These are phyloP conservation scores for Lentinula raphanica DNA, from an alignment of 768 basidiomycete genomes.

Conservation along the genomic window DNA sequence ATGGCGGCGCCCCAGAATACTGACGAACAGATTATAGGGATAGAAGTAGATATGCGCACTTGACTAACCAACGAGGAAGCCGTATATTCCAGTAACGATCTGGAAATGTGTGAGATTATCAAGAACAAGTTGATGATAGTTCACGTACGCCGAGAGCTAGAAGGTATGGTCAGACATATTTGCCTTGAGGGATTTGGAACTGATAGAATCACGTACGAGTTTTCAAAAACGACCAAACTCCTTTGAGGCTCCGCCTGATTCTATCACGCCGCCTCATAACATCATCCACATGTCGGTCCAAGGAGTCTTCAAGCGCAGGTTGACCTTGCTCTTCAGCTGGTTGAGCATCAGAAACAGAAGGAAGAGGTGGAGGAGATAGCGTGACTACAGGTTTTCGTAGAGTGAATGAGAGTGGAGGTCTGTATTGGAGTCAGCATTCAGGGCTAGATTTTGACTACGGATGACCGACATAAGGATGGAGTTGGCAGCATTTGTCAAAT, in stretches of 20 bases:
- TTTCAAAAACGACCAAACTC: constrained; percentile 79
- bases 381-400: constrained; percentile 64
- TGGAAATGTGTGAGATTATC: too few relatives aligned
- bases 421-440: constrained; percentile 18
- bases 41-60: background rate
- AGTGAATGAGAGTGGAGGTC: constrained; percentile 67
- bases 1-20: constrained; percentile 89
- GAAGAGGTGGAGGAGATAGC: constrained; percentile 34
- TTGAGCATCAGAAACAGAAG: constrained; percentile 23
- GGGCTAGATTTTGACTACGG: background rate
- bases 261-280: constrained; percentile 60
- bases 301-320: constrained; percentile 34
- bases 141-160: constrained; percentile 62
- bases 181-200: background rate
- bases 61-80: constrained; percentile 59
- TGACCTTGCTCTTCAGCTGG: constrained; percentile 20
- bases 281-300: constrained; percentile 78
- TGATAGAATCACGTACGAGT: constrained; percentile 52
- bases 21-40: constrained; percentile 15
- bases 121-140: constrained; percentile 4
- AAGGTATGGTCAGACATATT: background rate
- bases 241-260: constrained; percentile 50
- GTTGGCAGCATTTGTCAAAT: constrained; percentile 75
- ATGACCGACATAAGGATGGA: constrained; percentile 58
- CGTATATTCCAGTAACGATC: constrained; percentile 69